phyloP scores from a whole-genome alignment of 2,329 filamentous ascomycete species.

The Neodidymelliopsis sp. region DNA sequence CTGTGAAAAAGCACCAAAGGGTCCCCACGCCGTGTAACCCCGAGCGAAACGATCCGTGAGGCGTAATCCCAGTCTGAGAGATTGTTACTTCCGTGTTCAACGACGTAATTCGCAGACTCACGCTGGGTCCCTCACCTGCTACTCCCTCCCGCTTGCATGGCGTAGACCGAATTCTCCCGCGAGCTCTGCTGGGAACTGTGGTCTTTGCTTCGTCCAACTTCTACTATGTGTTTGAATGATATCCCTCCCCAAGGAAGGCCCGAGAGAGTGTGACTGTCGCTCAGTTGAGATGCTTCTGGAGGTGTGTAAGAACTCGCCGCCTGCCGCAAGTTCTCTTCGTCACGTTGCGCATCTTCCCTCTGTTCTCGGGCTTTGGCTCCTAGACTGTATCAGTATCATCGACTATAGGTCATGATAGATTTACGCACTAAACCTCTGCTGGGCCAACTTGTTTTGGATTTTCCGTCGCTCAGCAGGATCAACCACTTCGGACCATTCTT shows the following conservation, averaged over 20 bases:
- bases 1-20: slow-evolving; percentile 32
- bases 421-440: slow-evolving; percentile 75
- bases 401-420: too few species aligned
- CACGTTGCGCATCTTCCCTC: slow-evolving; percentile 70
- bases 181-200: slow-evolving; percentile 53
- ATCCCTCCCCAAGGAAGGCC: slow-evolving; percentile 77
- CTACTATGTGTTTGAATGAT: slow-evolving; percentile 63
- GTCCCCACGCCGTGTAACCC: slow-evolving; percentile 42
- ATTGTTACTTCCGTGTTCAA: slow-evolving; percentile 29
- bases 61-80: slow-evolving; percentile 47
- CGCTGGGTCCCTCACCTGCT: slow-evolving; percentile 48
- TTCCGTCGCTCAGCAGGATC: slow-evolving; percentile 75
- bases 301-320: slow-evolving; percentile 71
- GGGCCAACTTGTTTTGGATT: slow-evolving; percentile 78
- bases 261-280: slow-evolving; percentile 62
- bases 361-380: slow-evolving; percentile 75
- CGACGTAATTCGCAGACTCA: slow-evolving; percentile 34
- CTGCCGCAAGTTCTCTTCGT: slow-evolving; percentile 67
- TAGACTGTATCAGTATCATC: slow-evolving; percentile 44
- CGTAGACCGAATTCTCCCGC: slow-evolving; percentile 49
- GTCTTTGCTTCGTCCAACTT: slow-evolving; percentile 55
- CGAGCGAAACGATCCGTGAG: slow-evolving; percentile 53
- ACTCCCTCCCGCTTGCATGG: slow-evolving; percentile 47
- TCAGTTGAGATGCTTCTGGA: slow-evolving; percentile 65
- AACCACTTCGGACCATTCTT: slow-evolving; percentile 74